Evolutionary conservation across 2,329 filamentous ascomycete genomes (phyloP), one percentile per base, ranked within the genome.

Genomic region (Piedraia hortae): DNA sequence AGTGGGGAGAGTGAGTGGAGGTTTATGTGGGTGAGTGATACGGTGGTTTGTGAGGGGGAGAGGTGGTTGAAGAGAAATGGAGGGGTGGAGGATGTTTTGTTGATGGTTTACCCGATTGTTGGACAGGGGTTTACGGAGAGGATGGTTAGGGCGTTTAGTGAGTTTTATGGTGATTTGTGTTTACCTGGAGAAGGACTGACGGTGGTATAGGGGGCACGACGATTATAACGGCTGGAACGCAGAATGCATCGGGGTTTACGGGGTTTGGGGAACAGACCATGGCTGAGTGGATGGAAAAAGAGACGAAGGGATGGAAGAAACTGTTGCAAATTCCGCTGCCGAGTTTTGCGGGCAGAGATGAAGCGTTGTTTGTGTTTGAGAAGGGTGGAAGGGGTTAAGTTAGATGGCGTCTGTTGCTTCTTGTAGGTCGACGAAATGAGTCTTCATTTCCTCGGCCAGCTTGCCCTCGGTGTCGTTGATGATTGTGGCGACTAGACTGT

Each of bases 401-500:
- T n/a, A n/a, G n/a, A 22, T n/a, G n/a, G n/a, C n/a, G n/a, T n/a
- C n/a, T n/a, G n/a, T n/a, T n/a, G n/a, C n/a, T n/a, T 50, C 47
- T 33, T 42, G 46, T 32, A 77, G 42, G 24, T 52, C 52, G 39
- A 72, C 68, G 41, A 85, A 80, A 45, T 78, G 62, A 33, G 54
- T 55, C 45, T 68, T 67, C 43, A 82, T 66, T 37, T 90, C 78
- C 12, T 52, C 49, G 1, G 71, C 62, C 37, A 82, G 43, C 42
- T 73, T 74, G 3, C 75, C 75, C 6, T 58, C 55, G 4, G 63
- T 58, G 35, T 82, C 53, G 13, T 48, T 51, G 26, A 97, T 72
- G 29, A 97, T 91, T 6, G 85, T 91, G 36, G 77, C 54, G n/a
- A 97, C 62, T 31, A 97, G 54, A 24, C 75, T 88, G 45, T 89